phyloP scores from a whole-genome alignment of 441 rosid species.

The Erysimum pusillum region DNA sequence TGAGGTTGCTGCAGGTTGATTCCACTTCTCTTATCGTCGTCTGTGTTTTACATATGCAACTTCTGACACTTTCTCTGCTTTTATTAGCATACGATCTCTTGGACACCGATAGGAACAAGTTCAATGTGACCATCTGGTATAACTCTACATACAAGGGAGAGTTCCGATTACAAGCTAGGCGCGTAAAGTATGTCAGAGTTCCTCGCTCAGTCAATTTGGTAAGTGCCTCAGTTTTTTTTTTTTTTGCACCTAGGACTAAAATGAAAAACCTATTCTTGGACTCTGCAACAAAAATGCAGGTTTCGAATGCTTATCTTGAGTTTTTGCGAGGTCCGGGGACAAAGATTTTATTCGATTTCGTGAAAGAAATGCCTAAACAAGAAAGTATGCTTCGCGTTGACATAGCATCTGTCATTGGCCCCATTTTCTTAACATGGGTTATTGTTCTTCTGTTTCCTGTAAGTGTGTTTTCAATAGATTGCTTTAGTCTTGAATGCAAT shows the following conservation, averaged over 20 bases:
- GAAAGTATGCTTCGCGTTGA: slow-evolving; percentile 59
- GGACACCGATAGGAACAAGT: slow-evolving; percentile 62
- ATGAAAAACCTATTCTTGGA: slow-evolving; percentile 2
- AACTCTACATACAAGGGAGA: slow-evolving; percentile 65
- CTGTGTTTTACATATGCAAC: not conserved
- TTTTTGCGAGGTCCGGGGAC: slow-evolving; percentile 65
- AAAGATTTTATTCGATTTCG: slow-evolving; percentile 71
- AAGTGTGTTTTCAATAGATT: slow-evolving; percentile 46
- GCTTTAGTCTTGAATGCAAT: not conserved
- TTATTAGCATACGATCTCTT: slow-evolving; percentile 81
- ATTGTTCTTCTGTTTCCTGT: slow-evolving; percentile 67
- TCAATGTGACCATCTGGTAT: slow-evolving; percentile 82
- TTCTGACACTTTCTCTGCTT: slow-evolving; percentile 7
- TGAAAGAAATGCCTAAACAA: slow-evolving; percentile 88
- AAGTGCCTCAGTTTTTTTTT: not conserved
- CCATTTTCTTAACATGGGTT: slow-evolving; percentile 70
- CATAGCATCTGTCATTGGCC: slow-evolving; percentile 79
- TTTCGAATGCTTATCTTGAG: slow-evolving; percentile 78
- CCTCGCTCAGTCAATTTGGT: slow-evolving; percentile 88
- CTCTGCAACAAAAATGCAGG: slow-evolving; percentile 51
- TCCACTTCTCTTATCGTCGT: slow-evolving; percentile 10
- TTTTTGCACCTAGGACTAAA: not conserved
- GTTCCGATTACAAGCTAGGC: slow-evolving; percentile 7
- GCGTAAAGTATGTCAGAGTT: slow-evolving; percentile 59
- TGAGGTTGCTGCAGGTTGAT: slow-evolving; percentile 74